Evolutionary conservation across 164 flowering plant species (phyloP).

Genomic region (Piper betle): DNA sequence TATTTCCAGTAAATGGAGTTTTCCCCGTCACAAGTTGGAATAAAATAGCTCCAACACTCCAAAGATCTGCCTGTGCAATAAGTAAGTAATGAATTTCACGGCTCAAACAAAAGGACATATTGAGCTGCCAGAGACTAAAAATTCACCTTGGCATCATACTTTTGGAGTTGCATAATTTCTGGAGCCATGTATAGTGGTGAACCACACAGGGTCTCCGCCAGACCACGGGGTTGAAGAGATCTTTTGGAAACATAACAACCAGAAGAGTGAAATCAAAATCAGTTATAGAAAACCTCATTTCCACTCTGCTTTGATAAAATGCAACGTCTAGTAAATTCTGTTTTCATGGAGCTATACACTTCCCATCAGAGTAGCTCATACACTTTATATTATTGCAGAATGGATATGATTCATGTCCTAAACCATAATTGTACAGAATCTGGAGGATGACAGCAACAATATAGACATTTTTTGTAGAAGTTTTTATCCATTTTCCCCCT

Average conservation of each 20-base stretch:
- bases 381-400: too few relatives aligned
- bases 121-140: not conserved
- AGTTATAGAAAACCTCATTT: not conserved
- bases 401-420: too few relatives aligned
- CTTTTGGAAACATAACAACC: slow-evolving; percentile 24
- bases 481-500: too few relatives aligned
- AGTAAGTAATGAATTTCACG: slow-evolving; percentile 9
- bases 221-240: slow-evolving; percentile 82
- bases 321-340: not conserved
- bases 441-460: too few relatives aligned
- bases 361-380: too few relatives aligned
- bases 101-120: slow-evolving; percentile 1
- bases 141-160: slow-evolving; percentile 96
- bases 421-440: too few relatives aligned
- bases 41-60: slow-evolving; percentile 98
- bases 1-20: slow-evolving; percentile 85
- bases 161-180: slow-evolving; percentile 95
- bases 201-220: slow-evolving; percentile 98
- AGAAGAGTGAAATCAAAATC: not conserved
- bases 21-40: slow-evolving; percentile 90
- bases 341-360: not conserved
- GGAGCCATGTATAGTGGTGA: slow-evolving; percentile 99
- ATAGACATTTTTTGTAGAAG: too few relatives aligned
- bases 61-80: slow-evolving; percentile 92
- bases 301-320: not conserved